phyloP scores from a whole-genome alignment of 805 yeast species.

The Candida insectalens region DNA sequence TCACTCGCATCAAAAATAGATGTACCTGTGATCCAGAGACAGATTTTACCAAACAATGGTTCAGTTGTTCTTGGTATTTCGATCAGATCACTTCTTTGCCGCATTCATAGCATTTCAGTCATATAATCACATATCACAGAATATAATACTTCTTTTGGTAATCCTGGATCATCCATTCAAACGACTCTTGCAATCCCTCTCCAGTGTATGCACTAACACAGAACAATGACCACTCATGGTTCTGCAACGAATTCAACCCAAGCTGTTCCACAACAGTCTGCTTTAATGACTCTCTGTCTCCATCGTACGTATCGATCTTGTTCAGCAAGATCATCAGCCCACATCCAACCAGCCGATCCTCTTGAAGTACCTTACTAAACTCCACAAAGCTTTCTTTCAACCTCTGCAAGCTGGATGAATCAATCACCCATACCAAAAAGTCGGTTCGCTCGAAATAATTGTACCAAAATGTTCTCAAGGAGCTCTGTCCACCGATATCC shows the following conservation, averaged over 20 bases:
- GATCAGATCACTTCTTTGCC: constrained; percentile 6
- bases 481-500: constrained; percentile 85
- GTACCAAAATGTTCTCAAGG: constrained; percentile 84
- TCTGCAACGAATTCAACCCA: constrained; percentile 22
- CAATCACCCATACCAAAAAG: constrained; percentile 79
- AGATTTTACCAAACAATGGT: constrained; percentile 55
- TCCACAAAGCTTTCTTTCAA: constrained; percentile 58
- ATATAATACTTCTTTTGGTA: constrained; percentile 30
- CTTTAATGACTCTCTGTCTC: constrained; percentile 11
- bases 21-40: constrained; percentile 65
- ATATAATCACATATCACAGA: constrained; percentile 3
- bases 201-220: constrained; percentile 43
- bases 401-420: constrained; percentile 50
- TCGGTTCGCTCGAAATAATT: constrained; percentile 84
- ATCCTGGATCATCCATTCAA: constrained; percentile 35
- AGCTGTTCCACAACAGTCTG: constrained; percentile 16
- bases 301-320: constrained; percentile 53
- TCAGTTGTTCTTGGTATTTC: constrained; percentile 26
- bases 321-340: constrained; percentile 63
- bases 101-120: not conserved
- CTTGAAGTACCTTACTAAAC: constrained; percentile 48
- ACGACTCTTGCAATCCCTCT: constrained; percentile 26
- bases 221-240: constrained; percentile 31
- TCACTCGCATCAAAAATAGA: constrained; percentile 39
- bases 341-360: constrained; percentile 62